phyloP scores from a whole-genome alignment of 495 filamentous ascomycete genomes.

The Aspergillus sclerotiicarbonarius region DNA sequence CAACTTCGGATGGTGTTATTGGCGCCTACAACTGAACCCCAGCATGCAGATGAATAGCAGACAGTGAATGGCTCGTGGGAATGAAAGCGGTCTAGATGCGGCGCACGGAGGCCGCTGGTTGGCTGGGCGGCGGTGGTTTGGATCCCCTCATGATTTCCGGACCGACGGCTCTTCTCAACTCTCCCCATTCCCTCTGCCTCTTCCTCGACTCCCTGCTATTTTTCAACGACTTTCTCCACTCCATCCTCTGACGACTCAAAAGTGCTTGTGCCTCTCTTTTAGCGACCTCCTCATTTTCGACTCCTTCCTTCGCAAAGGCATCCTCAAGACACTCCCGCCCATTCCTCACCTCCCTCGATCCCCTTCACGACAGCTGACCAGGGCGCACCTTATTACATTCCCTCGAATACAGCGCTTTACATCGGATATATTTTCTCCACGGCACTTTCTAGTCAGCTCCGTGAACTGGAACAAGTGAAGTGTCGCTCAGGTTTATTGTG shows the following conservation, averaged over 20 bases:
- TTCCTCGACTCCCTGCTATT: slow-evolving; percentile 5
- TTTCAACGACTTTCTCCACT: slow-evolving; percentile 5
- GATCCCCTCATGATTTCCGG: slow-evolving; percentile 21
- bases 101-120: slow-evolving; percentile 14
- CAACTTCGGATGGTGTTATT: not conserved
- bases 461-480: not conserved
- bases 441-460: not conserved
- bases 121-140: slow-evolving; percentile 6
- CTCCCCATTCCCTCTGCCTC: not conserved
- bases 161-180: slow-evolving; percentile 7
- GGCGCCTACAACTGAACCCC: not conserved
- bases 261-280: not conserved
- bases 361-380: not conserved
- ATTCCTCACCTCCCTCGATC: not conserved
- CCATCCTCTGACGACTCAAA: not conserved
- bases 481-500: not conserved
- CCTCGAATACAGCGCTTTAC: not conserved
- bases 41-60: not conserved
- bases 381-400: not conserved
- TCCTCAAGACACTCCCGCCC: not conserved
- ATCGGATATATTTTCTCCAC: not conserved
- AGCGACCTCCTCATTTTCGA: not conserved
- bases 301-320: not conserved
- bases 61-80: not conserved
- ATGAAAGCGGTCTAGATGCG: slow-evolving; percentile 20